Base-by-base conservation (phyloP, 108 stramenopile species). In the Discostella pseudostelligera region DNA sequence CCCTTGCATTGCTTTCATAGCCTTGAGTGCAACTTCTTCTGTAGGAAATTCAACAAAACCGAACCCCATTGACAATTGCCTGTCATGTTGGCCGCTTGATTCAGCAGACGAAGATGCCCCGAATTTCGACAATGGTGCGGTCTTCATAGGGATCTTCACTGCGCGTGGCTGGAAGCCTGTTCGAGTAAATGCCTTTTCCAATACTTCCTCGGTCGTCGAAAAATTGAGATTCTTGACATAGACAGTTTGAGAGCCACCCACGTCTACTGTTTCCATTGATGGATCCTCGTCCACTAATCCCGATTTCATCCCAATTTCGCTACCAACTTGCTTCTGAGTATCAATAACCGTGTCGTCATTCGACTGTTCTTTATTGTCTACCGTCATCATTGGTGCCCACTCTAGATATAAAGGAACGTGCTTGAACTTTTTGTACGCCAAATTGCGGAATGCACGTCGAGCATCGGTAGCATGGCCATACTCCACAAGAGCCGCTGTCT, bases 191-290 rank as follows among this genome's bases (percentile, higher is more conserved):
- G 90, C 76, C 9, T 58, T 29, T 39, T 62, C 74, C 36, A 99
- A 76, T 17, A 59, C 48, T 12, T 82, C 87, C 79, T 98, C 95
- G 3, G 69, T 83, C 26, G 99, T 98, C 9, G 70, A 53, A 70
- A 98, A 99, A 56, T 90, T 95, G 36, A 99, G 79, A 60, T 98
- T 98, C 70, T 99, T 98, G 16, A 99, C 89, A 61, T 90, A 98
- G 22, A 99, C 73, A 22, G 97, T 90, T 39, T 80, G 70, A 19
- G 81, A 77, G 20, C 22, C 57, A 29, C 62, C 44, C 7, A 48
- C 67, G 46, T 84, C 67, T 20, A 61, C 87, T 50, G 48, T 56
- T 26, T 72, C 80, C 22, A 40, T 54, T n/a, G 53, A 28, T 4
- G 69, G 59, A 56, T 71, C 78, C 14, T 79, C 81, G 10, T 76